A percentile compares a stretch with the other conserved stretches of the same genome.
Evolutionary conservation across 2,329 filamentous ascomycete genomes (phyloP).

Genomic region (Hymenoscyphus salicellus): DNA sequence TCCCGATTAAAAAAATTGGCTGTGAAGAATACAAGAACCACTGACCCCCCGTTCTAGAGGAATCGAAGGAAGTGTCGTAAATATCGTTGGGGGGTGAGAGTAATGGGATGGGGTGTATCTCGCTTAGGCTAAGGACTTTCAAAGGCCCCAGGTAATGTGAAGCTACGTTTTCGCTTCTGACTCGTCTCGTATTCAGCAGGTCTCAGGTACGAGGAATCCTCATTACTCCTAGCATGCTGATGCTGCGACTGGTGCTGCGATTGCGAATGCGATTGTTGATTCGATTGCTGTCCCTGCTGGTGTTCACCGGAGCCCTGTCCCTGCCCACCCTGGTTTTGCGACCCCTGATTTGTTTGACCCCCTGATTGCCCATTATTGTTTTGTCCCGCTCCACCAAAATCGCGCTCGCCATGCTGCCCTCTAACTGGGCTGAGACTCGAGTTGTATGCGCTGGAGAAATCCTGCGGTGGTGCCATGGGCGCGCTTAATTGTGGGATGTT

Average conservation of each 20-base stretch:
- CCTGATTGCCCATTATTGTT: slow-evolving; percentile 24
- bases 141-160: slow-evolving; percentile 29
- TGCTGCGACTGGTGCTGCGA: slow-evolving; percentile 18
- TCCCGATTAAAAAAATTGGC: not conserved
- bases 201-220: slow-evolving; percentile 28
- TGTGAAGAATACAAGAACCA: not conserved
- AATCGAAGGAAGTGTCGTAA: not conserved
- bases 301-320: slow-evolving; percentile 17
- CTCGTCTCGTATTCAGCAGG: slow-evolving; percentile 28
- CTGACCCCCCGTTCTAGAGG: not conserved
- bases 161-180: slow-evolving; percentile 34
- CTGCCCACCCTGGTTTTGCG: slow-evolving; percentile 13
- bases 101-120: not conserved
- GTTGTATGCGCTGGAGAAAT: slow-evolving; percentile 41
- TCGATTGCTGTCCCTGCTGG: slow-evolving; percentile 21
- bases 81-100: not conserved
- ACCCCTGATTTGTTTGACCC: slow-evolving; percentile 11
- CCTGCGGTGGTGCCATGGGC: slow-evolving; percentile 51
- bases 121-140: slow-evolving; percentile 21
- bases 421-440: slow-evolving; percentile 24
- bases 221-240: slow-evolving; percentile 23
- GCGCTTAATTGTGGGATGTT: slow-evolving; percentile 54
- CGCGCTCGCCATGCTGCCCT: slow-evolving; percentile 20
- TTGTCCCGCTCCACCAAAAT: slow-evolving; percentile 24
- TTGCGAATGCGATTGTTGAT: slow-evolving; percentile 18